phyloP scores from a whole-genome alignment of 1,284 basidiomycete genomes.

The Austroboletus novae-zelandiae region DNA sequence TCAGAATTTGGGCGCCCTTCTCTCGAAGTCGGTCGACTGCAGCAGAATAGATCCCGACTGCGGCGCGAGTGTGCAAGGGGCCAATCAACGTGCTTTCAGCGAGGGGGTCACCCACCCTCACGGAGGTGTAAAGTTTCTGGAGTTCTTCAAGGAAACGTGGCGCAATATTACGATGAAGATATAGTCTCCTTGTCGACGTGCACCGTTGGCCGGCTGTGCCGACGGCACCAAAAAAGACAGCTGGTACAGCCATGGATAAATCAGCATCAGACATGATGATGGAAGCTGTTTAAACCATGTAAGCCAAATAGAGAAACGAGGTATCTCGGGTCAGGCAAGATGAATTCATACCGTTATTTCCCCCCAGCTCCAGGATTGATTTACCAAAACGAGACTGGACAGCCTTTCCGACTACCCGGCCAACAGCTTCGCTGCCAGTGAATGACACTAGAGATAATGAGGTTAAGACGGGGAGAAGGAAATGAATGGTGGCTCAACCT shows the following conservation, averaged over 20 bases:
- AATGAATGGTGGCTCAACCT: conserved; percentile 39
- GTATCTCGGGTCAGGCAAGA: conserved; percentile 14
- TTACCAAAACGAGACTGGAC: conserved; percentile 85
- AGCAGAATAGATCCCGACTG: conserved; percentile 63
- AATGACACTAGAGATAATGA: conserved; percentile 66
- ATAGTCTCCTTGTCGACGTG: conserved; percentile 88
- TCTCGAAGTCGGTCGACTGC: conserved; percentile 65
- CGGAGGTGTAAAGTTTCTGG: conserved; percentile 65
- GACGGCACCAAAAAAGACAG: conserved; percentile 91
- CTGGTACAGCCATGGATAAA: conserved; percentile 81
- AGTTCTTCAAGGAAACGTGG: conserved; percentile 74
- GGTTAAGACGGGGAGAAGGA: conserved; percentile 1
- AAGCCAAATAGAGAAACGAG: conserved; percentile 15
- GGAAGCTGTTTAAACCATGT: conserved; percentile 53
- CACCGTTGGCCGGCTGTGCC: conserved; percentile 95
- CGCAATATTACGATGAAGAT: conserved; percentile 82
- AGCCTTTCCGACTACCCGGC: conserved; percentile 76
- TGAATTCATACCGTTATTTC: conserved; percentile 75
- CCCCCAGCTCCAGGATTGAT: conserved; percentile 88
- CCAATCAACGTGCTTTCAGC: conserved; percentile 74
- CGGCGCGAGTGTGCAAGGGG: conserved; percentile 75
- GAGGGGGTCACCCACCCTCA: conserved; percentile 83
- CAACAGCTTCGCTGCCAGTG: conserved; percentile 89
- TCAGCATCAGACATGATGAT: conserved; percentile 94
- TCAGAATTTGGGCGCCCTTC: conserved; percentile 74